Base-by-base conservation (phyloP, 371 early-diverging fungal species). In the Coemansia linderi region DNA sequence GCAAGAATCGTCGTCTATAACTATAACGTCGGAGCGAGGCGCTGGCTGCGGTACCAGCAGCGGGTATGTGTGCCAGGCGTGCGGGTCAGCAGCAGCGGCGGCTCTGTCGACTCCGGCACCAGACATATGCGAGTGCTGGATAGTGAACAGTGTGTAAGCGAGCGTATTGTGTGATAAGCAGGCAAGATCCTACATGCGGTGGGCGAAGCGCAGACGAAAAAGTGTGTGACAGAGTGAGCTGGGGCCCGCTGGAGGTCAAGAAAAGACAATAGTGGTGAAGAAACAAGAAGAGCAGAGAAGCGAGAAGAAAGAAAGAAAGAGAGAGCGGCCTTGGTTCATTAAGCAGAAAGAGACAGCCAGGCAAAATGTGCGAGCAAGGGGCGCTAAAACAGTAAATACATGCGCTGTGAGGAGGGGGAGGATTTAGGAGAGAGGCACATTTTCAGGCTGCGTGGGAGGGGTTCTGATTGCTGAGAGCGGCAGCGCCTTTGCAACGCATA, bases 1-100 rank as follows among this genome's bases (percentile, higher is more conserved):
- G 63, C 76, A 68, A 19, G 69, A 68, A 46, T 72, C 72, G 66
- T 57, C 58, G 69, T 76, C 66, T n/a, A 76, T 63, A 39, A 76
- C 72, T 59, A 76, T 76, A 10, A 68, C 69, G 22, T 72, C 77
- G 4, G 50, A 24, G 59, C 29, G 39, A 36, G 70, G n/a, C 33
- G 65, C 39, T n/a, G 59, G 54, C 44, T 44, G 63, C 36, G 69
- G 63, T 63, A 71, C 63, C 66, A 50, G 71, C 46, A 41, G 68
- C n/a, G 59, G 41, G 33, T 67, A 71, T 40, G 56, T 33, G 52
- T 75, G 72, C 77, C 77, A 72, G 56, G 72, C 63, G 59, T 67
- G 58, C 27, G 64, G 64, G 24, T 72, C 77, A 27, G 72, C 58
- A 24, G 27, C 27, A 13, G 50, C 50, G 15, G 56, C 36, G 56